Evolutionary conservation across 2,329 filamentous ascomycete species (phyloP), one percentile per base, ranked within the genome.

Genomic region (Sporothrix schenckii): DNA sequence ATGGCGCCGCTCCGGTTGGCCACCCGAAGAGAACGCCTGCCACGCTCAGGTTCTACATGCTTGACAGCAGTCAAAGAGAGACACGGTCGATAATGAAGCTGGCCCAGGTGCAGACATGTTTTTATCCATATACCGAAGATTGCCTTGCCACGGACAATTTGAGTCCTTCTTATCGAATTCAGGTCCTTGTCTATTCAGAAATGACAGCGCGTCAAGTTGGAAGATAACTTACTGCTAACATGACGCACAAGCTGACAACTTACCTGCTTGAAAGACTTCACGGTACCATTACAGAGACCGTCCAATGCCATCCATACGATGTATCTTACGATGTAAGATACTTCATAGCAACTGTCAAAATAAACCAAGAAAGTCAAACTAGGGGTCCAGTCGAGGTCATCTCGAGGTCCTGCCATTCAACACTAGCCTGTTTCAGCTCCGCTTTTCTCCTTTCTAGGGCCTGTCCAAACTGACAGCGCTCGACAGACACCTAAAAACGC

Each of bases 361-460:
- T 24, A 1, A 34, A 34, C 6, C 30, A 34, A 7, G 34, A 9
- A 2, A 1, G 34, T 34, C 7, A 34, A 9, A 34, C 7, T 47
- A 16, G 21, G 58, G 4, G 24, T 66, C 61, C 56, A 41, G 2
- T 30, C 4, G 4, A 24, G n/a, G 19, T 63, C 7, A 34, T 34
- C 34, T 34, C 4, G 34, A 7, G 6, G 34, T 4, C 6, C 19
- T 65, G 47, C 9, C 44, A 65, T 44, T 50, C 44, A 21, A 41
- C 61, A 30, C 61, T 54, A 67, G 65, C 65, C 24, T 49, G 65
- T 67, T 67, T 67, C 61, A 65, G 61, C 47, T 9, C 63, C 14
- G 27, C 47, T 50, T 21, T 52, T 52, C 49, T 24, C 49, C 47
- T 11, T 21, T 39, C 24, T 52, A 52, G 65, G 21, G 30, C 27